A percentile compares a stretch with the other conserved stretches of the same genome.
phyloP scores from a whole-genome alignment of 768 basidiomycete genomes.

The Lentinus brumalis region DNA sequence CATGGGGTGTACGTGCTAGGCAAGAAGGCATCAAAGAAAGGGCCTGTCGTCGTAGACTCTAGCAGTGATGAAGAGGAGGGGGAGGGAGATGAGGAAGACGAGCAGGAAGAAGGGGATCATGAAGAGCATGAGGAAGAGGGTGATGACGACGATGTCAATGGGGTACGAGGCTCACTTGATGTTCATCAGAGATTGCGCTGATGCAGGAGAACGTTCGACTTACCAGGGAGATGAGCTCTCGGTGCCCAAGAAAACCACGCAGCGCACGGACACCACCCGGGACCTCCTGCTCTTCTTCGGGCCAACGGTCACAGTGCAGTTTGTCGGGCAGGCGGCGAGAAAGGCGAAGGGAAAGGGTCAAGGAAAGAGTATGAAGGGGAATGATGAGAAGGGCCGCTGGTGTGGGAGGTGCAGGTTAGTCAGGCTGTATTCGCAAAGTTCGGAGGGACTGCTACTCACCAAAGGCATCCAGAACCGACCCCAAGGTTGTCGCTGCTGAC shows the following conservation, averaged over 20 bases:
- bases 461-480: background rate
- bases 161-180: no score
- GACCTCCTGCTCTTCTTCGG: background rate
- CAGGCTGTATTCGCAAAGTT: background rate
- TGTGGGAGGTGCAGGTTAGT: background rate
- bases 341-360: no score
- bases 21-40: no score
- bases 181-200: no score
- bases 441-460: background rate
- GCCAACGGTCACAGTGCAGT: background rate
- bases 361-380: background rate
- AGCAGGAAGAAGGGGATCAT: background rate
- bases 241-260: no score
- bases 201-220: no score
- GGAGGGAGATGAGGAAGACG: background rate
- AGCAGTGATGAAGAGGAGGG: no score
- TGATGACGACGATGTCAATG: no score
- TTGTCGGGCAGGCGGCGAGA: background rate
- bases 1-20: no score
- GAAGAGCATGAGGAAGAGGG: background rate
- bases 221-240: background rate
- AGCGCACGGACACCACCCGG: background rate
- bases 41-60: no score
- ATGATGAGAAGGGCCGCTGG: background rate
- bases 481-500: background rate